Conservation (phyloP, 805 yeast species). For the Candida tallmaniae region DNA sequence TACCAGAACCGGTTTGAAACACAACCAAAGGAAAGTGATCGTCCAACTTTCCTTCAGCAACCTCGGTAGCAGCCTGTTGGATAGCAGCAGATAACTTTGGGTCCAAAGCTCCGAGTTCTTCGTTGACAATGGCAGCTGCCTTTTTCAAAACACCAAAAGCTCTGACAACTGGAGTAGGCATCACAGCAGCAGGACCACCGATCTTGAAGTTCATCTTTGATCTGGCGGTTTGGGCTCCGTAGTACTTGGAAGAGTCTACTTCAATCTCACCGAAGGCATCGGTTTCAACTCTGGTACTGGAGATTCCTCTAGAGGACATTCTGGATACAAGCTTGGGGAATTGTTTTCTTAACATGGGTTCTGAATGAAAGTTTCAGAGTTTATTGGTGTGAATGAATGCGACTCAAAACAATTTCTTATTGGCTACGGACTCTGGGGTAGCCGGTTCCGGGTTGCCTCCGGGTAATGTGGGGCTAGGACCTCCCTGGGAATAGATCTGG, state of each 20-base stretch:
- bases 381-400: too few species aligned
- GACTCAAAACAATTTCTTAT: too few species aligned
- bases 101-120: constrained; percentile 72
- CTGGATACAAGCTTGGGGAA: constrained; percentile 15
- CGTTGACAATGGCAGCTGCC: constrained; percentile 91
- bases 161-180: constrained; percentile 86
- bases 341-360: constrained; percentile 28
- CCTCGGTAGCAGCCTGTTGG: constrained; percentile 93
- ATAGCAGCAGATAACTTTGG: constrained; percentile 81
- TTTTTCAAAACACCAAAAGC: constrained; percentile 94
- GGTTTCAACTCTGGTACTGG: constrained; percentile 64
- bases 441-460: too few species aligned
- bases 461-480: too few species aligned
- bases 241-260: constrained; percentile 80
- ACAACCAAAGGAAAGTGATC: constrained; percentile 98
- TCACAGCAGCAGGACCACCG: constrained; percentile 85
- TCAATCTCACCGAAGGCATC: constrained; percentile 98
- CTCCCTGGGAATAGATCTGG: too few species aligned
- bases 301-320: constrained; percentile 22
- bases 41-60: constrained; percentile 81
- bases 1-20: constrained; percentile 98
- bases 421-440: too few species aligned
- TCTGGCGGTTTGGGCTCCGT: constrained; percentile 99
- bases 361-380: too few species aligned
- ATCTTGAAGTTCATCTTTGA: constrained; percentile 91